These are phyloP conservation scores for Botrytis medusae DNA, from an alignment of 2,329 filamentous ascomycete species.

Conservation along the genomic window DNA sequence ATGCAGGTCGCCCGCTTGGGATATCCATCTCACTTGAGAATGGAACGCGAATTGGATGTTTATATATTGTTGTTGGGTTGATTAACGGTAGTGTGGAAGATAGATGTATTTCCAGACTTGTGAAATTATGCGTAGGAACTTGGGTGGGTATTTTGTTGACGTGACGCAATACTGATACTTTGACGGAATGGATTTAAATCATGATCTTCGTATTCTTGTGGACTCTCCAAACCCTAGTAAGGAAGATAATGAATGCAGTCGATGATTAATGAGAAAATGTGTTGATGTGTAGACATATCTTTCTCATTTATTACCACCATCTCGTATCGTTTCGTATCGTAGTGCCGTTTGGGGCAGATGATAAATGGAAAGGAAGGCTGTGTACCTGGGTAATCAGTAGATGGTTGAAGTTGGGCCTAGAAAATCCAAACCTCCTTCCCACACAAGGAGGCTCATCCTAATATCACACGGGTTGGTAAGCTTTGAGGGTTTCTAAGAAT, in stretches of 20 bases:
- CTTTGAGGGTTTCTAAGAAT: constrained; percentile 1
- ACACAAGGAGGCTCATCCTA: neutral
- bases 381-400: neutral
- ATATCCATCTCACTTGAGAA: neutral
- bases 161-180: neutral
- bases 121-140: neutral
- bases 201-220: constrained; percentile 7
- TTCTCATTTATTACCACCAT: no score
- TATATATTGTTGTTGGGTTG: neutral
- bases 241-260: neutral
- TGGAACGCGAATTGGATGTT: no score
- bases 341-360: neutral
- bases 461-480: constrained; percentile 1
- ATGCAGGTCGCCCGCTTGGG: no score
- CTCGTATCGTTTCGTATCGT: neutral
- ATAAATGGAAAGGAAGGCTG: neutral
- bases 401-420: neutral
- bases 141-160: neutral
- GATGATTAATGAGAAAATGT: neutral
- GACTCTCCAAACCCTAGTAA: neutral
- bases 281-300: neutral
- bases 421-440: neutral
- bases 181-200: neutral
- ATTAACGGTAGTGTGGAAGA: neutral
- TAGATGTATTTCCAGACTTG: neutral